Base-by-base conservation (phyloP, 805 yeast genomes). In the Candida cerambycidarum region DNA sequence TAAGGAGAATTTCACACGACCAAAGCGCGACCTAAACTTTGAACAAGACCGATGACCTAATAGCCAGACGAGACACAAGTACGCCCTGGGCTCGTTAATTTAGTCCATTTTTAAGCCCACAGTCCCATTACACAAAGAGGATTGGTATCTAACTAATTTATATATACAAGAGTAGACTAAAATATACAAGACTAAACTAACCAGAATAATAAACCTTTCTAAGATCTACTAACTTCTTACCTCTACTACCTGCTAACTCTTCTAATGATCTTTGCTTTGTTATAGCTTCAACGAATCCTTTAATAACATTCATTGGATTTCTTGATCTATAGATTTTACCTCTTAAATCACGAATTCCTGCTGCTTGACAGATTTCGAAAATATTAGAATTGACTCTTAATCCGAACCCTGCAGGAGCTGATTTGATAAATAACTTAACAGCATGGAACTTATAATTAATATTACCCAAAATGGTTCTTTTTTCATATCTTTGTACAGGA, bases 401-500 rank as follows among this genome's bases (percentile, higher is more conserved):
- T 15, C 99, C 99, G 50, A 85, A 85, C 56, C 97, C 98, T 1
- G 96, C 83, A 17, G 96, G 93, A 1, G 96, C 90, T 2, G 95
- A 80, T 60, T 89, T 80, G 56, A 93, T 70, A 53, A 82, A 79
- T 53, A 93, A 75, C 54, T 84, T 79, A 42, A 89, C 90, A 29
- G 97, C 95, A 57, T 90, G 97, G 66, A 71, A 88, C 61, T 89
- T 88, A 67, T 83, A 75, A 54, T 85, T 85, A 43, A 92, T 75
- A 47, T 85, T 83, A 40, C 96, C 96, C 56, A 80, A 79, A 41
- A 93, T 85, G 13, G 99, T 93, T 69, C 99, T 79, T 55, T 89
- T 78, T 66, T 93, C 97, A 59, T 85, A 83, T 54, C 97, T 79
- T 44, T 96, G 95, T 41, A 93, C 78, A 53, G 81, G 80, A 32